Conservation (phyloP, 2,329 filamentous ascomycete species). For the Fusarium albosuccineum region DNA sequence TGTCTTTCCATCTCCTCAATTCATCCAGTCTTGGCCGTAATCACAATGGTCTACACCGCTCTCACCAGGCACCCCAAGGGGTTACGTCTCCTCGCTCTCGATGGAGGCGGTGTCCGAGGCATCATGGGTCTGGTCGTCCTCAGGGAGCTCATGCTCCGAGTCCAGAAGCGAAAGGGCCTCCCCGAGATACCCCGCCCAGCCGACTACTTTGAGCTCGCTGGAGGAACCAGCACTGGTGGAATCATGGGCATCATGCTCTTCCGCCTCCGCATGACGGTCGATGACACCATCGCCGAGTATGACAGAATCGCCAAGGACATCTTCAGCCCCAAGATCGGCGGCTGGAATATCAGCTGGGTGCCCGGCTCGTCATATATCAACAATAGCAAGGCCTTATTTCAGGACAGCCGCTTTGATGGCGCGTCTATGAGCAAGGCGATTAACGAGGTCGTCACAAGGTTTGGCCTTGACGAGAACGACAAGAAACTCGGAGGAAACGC, state of each 20-base stretch:
- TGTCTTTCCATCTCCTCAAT: not conserved
- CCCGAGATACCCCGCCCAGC: not conserved
- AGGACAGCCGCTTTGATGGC: conserved; percentile 34
- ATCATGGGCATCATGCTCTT: conserved; percentile 39
- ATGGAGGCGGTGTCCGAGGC: conserved; percentile 24
- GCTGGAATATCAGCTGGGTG: conserved; percentile 25
- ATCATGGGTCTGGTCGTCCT: conserved; percentile 12
- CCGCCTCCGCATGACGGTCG: conserved; percentile 34
- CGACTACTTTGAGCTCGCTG: conserved; percentile 37
- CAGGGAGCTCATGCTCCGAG: conserved; percentile 11
- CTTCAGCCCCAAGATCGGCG: conserved; percentile 34
- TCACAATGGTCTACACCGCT: conserved; percentile 6
- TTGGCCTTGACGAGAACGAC: conserved; percentile 32
- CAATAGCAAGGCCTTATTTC: conserved; percentile 28
- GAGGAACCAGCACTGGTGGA: conserved; percentile 35
- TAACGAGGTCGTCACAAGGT: conserved; percentile 26
- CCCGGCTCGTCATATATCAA: conserved; percentile 22
- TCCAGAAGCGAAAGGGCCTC: not conserved
- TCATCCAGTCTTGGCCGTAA: not conserved
- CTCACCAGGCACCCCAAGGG: conserved; percentile 18
- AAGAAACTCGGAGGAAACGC: conserved; percentile 33
- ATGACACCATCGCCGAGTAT: conserved; percentile 33
- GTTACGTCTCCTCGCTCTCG: conserved; percentile 16
- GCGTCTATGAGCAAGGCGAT: conserved; percentile 23
- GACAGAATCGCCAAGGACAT: conserved; percentile 31